Conservation (phyloP, 495 filamentous ascomycete species). For the Neurospora hispaniola region DNA sequence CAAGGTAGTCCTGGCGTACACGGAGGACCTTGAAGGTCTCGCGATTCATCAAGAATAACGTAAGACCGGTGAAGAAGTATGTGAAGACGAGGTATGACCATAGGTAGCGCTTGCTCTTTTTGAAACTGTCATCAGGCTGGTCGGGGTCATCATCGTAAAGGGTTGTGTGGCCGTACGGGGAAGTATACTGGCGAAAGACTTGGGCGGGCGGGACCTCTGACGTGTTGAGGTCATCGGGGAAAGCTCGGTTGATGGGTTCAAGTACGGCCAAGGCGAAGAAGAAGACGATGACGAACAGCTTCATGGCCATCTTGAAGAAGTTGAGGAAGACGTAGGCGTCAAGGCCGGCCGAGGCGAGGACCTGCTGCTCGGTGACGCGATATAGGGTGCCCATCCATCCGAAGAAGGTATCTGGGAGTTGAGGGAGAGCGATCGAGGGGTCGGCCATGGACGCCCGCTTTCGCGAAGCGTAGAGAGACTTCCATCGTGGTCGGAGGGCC, state of each 20-base stretch:
- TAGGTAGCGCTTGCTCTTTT: constrained; percentile 46
- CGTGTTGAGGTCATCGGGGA: constrained; percentile 12
- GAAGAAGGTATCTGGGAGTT: constrained; percentile 76
- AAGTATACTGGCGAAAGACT: constrained; percentile 8
- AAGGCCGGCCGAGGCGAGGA: constrained; percentile 80
- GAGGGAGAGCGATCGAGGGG: constrained; percentile 64
- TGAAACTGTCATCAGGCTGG: constrained; percentile 25
- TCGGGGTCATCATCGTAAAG: not conserved
- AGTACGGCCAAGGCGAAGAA: constrained; percentile 73
- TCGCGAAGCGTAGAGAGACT: constrained; percentile 81
- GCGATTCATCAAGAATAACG: constrained; percentile 69
- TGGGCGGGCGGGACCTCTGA: not conserved
- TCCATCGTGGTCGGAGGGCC: constrained; percentile 86
- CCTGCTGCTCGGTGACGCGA: constrained; percentile 75
- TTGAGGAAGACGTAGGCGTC: constrained; percentile 93
- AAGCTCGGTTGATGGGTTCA: constrained; percentile 72
- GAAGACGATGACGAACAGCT: constrained; percentile 66
- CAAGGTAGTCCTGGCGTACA: constrained; percentile 82
- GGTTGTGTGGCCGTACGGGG: not conserved
- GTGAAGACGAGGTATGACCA: constrained; percentile 90
- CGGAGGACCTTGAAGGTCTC: constrained; percentile 77
- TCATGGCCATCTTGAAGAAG: constrained; percentile 90
- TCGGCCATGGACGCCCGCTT: constrained; percentile 48
- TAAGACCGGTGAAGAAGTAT: constrained; percentile 77
- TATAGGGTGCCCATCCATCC: constrained; percentile 94